Evolutionary conservation across 2,329 filamentous ascomycete species (phyloP).

Genomic region (Huntiella bhutanensis): DNA sequence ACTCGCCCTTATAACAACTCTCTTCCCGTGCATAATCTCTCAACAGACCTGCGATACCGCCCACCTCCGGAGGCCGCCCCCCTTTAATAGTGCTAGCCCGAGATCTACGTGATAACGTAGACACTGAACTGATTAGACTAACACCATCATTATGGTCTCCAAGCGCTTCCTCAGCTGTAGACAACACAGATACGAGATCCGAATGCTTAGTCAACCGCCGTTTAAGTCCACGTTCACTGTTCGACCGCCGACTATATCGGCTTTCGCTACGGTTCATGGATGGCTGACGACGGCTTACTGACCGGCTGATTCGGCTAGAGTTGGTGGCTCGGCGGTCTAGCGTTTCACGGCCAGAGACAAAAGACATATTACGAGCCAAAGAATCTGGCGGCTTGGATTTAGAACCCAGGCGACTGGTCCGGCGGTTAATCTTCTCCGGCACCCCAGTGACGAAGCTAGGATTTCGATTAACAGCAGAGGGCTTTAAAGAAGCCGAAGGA

Average conservation of each 20-base stretch:
- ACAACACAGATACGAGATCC: slow-evolving; percentile 84
- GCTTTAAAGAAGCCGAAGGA: background rate
- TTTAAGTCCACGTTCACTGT: slow-evolving; percentile 30
- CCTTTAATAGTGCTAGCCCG: slow-evolving; percentile 4
- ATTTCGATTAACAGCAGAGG: slow-evolving; percentile 1
- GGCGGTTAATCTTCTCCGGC: slow-evolving; percentile 3
- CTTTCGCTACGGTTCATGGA: slow-evolving; percentile 4
- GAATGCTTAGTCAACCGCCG: slow-evolving; percentile 76
- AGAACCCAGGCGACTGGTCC: background rate
- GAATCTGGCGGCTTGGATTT: slow-evolving; percentile 1
- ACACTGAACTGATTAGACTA: slow-evolving; percentile 27
- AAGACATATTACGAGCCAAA: slow-evolving; percentile 6
- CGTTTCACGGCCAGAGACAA: background rate
- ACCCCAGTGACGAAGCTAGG: slow-evolving; percentile 1
- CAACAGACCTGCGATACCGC: slow-evolving; percentile 48
- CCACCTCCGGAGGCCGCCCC: slow-evolving; percentile 1
- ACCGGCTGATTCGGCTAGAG: background rate
- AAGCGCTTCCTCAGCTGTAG: slow-evolving; percentile 41
- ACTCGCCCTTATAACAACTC: slow-evolving; percentile 68
- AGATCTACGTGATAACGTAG: slow-evolving; percentile 5
- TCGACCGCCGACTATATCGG: slow-evolving; percentile 7
- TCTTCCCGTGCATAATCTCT: slow-evolving; percentile 70
- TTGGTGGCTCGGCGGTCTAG: background rate
- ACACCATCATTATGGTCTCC: slow-evolving; percentile 20
- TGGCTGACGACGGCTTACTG: background rate